Evolutionary conservation across 140 eudicot species (phyloP).

Genomic region (Flaveria floridana): DNA sequence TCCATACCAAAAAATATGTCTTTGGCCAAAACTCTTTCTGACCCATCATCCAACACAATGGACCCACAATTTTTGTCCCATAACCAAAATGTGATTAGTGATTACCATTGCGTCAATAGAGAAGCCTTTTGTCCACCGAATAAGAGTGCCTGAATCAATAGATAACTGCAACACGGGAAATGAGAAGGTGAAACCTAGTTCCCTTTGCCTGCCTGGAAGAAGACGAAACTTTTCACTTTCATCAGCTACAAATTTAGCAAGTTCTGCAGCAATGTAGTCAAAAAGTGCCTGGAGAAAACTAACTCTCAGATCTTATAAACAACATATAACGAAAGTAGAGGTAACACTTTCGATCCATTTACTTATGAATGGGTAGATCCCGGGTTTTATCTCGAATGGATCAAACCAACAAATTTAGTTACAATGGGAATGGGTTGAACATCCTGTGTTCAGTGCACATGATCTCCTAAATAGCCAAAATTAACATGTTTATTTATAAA

Average conservation of each 20-base stretch:
- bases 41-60: neutral
- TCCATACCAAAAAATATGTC: neutral
- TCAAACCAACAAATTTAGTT: conserved; percentile 4
- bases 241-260: conserved; percentile 62
- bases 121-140: conserved; percentile 97
- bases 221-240: conserved; percentile 65
- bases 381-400: neutral
- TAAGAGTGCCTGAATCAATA: conserved; percentile 72
- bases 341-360: neutral
- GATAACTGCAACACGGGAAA: conserved; percentile 95
- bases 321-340: neutral
- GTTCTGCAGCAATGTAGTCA: conserved; percentile 77
- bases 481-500: neutral
- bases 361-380: neutral
- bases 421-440: neutral
- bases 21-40: neutral
- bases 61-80: neutral
- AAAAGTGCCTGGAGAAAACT: conserved; percentile 68
- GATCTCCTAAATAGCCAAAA: neutral
- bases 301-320: conserved; percentile 26
- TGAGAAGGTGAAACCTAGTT: conserved; percentile 91
- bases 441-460: neutral
- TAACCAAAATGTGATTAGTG: conserved; percentile 13
- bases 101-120: conserved; percentile 71
- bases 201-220: conserved; percentile 65